Percentiles rank a stretch among this genome's conserved stretches.
These are phyloP conservation scores for Kwoniella newhampshirensis DNA, from an alignment of 768 basidiomycete genomes.

Conservation along the genomic window DNA sequence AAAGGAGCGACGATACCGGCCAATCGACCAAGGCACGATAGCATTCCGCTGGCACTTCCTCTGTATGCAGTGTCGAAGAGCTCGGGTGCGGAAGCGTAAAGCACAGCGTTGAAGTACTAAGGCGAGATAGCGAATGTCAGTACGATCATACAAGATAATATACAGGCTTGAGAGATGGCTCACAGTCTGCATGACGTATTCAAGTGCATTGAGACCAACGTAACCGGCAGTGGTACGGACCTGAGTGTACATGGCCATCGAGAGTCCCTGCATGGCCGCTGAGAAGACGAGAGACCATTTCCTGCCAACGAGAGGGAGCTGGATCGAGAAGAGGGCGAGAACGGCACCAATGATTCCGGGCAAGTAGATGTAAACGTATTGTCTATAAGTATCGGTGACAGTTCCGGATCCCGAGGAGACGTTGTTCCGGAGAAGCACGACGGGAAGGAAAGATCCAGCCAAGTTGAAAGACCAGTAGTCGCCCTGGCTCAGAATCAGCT, in stretches of 20 bases:
- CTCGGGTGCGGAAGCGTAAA: slow-evolving; percentile 53
- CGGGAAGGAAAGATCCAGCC: slow-evolving; percentile 53
- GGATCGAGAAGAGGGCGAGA: slow-evolving; percentile 43
- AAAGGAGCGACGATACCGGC: slow-evolving; percentile 51
- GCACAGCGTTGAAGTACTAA: slow-evolving; percentile 51
- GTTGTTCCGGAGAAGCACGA: slow-evolving; percentile 52
- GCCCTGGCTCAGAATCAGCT: slow-evolving; percentile 17
- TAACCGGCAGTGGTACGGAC: slow-evolving; percentile 44
- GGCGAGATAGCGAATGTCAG: neutral
- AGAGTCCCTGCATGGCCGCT: slow-evolving; percentile 43
- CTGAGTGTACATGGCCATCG: slow-evolving; percentile 52
- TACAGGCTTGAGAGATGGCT: slow-evolving; percentile 5
- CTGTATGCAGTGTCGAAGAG: slow-evolving; percentile 49
- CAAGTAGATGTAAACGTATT: slow-evolving; percentile 51
- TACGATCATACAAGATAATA: neutral
- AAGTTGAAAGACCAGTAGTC: slow-evolving; percentile 52
- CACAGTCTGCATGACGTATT: slow-evolving; percentile 51
- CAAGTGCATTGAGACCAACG: slow-evolving; percentile 49
- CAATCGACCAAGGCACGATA: slow-evolving; percentile 46
- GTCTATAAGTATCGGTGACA: slow-evolving; percentile 52
- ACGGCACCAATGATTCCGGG: slow-evolving; percentile 49
- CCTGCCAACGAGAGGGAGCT: slow-evolving; percentile 44
- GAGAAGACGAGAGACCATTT: slow-evolving; percentile 48
- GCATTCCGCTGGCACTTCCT: slow-evolving; percentile 47
- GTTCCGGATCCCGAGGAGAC: slow-evolving; percentile 32